Base-by-base conservation (phyloP, 2,329 filamentous ascomycete genomes). In the Stromatinia cepivora region DNA sequence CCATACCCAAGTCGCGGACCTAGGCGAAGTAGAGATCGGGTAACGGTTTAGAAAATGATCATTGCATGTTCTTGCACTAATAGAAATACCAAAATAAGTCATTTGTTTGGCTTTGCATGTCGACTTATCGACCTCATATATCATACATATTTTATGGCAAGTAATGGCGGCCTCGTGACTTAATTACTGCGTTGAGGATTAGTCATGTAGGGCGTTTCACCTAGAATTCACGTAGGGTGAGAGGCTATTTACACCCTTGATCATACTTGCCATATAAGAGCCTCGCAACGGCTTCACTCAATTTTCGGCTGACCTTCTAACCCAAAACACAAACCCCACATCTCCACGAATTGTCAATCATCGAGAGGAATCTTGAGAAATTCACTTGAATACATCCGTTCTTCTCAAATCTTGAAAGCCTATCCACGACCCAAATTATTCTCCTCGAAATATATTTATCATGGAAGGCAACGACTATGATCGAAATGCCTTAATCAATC, bases 381-480 rank as follows among this genome's bases (percentile, higher is more conserved):
- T n/a, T 5, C 13, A 34, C 53, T 36, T 36, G 36, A 56, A 56
- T 56, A 56, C 31, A n/a, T 8, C 36, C 9, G 9, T n/a, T 20
- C 36, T 9, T 25, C 13, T 36, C 3, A 7, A 50, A 50, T 50
- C n/a, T 25, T 2, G 2, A 36, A 45, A 36, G 13, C 22, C 10
- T 50, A 50, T 39, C 3, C 31, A 28, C 20, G 10, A 4, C 17
- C 22, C 11, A 28, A 39, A 25, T 42, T 2, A 9, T 15, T 11
- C 9, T 22, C n/a, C n/a, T 54, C 13, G 9, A 25, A 20, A 48
- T 6, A 36, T 3, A 50, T 39, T 45, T 45, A 69, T 39, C 39
- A 69, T 69, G 67, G 50, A 20, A n/a, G 66, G 15, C 8, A 53
- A 53, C 17, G 39, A 50, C 8, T 50, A 66, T 57, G 48, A 70